phyloP scores from a whole-genome alignment of 495 filamentous ascomycete species.

The Penicillium cinerascens region DNA sequence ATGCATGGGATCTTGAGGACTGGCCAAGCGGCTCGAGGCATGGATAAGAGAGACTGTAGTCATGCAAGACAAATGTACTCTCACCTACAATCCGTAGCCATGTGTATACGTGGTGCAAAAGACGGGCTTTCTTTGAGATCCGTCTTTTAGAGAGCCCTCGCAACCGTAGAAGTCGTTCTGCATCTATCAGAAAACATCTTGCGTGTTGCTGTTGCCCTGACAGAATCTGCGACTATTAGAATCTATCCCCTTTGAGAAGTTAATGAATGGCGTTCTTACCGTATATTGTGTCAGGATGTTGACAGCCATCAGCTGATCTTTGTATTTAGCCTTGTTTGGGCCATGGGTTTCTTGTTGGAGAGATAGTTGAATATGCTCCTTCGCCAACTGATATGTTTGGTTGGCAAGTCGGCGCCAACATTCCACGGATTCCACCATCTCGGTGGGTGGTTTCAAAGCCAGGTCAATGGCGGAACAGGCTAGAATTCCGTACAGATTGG shows the following conservation, averaged over 20 bases:
- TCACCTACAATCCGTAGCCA: slow-evolving; percentile 36
- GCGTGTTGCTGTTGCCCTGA: slow-evolving; percentile 34
- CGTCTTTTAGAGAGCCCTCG: slow-evolving; percentile 29
- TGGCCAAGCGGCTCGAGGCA: slow-evolving; percentile 23
- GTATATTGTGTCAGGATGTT: slow-evolving; percentile 32
- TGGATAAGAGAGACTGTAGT: slow-evolving; percentile 24
- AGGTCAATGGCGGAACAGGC: slow-evolving; percentile 32
- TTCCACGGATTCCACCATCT: slow-evolving; percentile 10
- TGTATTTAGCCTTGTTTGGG: slow-evolving; percentile 37
- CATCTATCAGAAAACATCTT: slow-evolving; percentile 33
- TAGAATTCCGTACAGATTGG: slow-evolving; percentile 30
- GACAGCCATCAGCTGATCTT: slow-evolving; percentile 40
- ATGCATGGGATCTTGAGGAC: slow-evolving; percentile 6
- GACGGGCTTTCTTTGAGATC: slow-evolving; percentile 34
- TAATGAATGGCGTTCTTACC: slow-evolving; percentile 11
- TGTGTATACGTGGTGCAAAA: slow-evolving; percentile 35
- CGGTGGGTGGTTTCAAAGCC: slow-evolving; percentile 13
- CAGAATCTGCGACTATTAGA: slow-evolving; percentile 21
- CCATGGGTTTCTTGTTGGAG: slow-evolving; percentile 26
- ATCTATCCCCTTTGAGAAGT: neutral
- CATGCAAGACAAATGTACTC: slow-evolving; percentile 35
- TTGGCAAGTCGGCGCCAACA: slow-evolving; percentile 25
- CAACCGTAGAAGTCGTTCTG: slow-evolving; percentile 29
- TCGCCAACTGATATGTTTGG: slow-evolving; percentile 28
- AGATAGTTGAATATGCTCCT: slow-evolving; percentile 32